Base-by-base conservation (phyloP, 2,329 filamentous ascomycete species). In the Trichoderma lentiforme region DNA sequence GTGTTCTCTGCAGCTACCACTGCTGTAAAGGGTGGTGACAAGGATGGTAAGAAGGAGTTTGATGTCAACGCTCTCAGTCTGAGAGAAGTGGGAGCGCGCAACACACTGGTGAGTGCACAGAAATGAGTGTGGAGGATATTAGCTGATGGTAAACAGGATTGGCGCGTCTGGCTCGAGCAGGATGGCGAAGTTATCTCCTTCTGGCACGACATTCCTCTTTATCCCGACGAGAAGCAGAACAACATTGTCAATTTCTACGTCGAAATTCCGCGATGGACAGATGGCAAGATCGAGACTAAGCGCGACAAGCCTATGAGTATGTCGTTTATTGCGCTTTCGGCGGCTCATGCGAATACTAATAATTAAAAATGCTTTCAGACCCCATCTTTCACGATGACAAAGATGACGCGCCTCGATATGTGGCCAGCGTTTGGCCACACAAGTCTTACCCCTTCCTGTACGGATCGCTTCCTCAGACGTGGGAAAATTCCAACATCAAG, bases 381-480 rank as follows among this genome's bases (percentile, higher is more conserved):
- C 83, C 82, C 51, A 82, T 84, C 69, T 81, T 80, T 36, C 82
- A 84, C 34, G 83, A 84, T n/a, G 77, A 79, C n/a, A 79, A 80
- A 62, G 78, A 82, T 15, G 75, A 78, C 1, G 73, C 76, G 36
- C 80, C 79, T 15, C 78, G 83, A 28, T 84, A 82, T 26, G 82
- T 84, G 14, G 80, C 82, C 65, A 83, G 78, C 30, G 78, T 84
- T 11, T 84, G 82, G 81, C 83, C 83, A 47, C 82, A 84, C 75
- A 83, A 81, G 75, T 78, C 81, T 0, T 84, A 84, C 47, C 83
- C 82, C 0, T 83, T 84, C 73, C 77, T 81, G 30, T 84, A 84
- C 63, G 83, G 83, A 0, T 83, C 82, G 5, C 82, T 84, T 24
- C 83, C 83, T 0, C 83, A 84, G 73, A 84, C 83, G 0, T 84